Base-by-base conservation (phyloP, 345 rosid species). In the Rhizophora mangle region DNA sequence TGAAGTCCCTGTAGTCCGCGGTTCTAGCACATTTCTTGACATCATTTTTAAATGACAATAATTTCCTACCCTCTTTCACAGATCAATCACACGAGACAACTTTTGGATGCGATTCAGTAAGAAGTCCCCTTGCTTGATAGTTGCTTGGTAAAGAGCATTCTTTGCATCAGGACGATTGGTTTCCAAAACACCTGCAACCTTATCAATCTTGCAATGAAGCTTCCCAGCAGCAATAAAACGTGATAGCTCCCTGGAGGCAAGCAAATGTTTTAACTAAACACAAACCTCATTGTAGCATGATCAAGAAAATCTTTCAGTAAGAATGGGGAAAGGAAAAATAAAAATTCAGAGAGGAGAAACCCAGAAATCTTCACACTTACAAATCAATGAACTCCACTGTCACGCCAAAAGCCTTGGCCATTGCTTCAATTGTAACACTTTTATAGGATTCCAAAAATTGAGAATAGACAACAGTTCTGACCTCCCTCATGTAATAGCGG, bases 111-210 rank as follows among this genome's bases (percentile, higher is more conserved):
- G 81, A 87, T 96, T 96, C 52, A 96, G 79, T 27, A 96, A 75
- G 87, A 96, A 92, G 80, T 96, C 99, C 5, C 99, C 98, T 80
- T 96, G 99, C 87, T 96, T 96, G 80, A 96, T 96, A 8, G 98
- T 96, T 49, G 93, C 91, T 74, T 96, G 99, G 83, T 92, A 96
- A 49, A 96, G 96, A 15, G 99, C 96, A 79, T 96, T 96, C 92
- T 96, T 92, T 2, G 95, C 96, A 81, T 96, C 99, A 2, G 99
- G 98, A 10, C 95, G 92, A 77, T 96, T 90, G 2, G 99, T 96
- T 83, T 96, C 99, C 20, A 96, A 89, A 75, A 96, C 98, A 69
- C 98, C 99, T 16, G 96, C 98, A 76, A 92, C 99, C 79, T 96
- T 96, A 75, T 96, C 99, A 68, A 96, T 96, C 91, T 89, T 96